A percentile compares a stretch with the other conserved stretches of the same genome.
These are phyloP conservation scores for Russula sp. DNA, from an alignment of 768 basidiomycete species.

Conservation along the genomic window DNA sequence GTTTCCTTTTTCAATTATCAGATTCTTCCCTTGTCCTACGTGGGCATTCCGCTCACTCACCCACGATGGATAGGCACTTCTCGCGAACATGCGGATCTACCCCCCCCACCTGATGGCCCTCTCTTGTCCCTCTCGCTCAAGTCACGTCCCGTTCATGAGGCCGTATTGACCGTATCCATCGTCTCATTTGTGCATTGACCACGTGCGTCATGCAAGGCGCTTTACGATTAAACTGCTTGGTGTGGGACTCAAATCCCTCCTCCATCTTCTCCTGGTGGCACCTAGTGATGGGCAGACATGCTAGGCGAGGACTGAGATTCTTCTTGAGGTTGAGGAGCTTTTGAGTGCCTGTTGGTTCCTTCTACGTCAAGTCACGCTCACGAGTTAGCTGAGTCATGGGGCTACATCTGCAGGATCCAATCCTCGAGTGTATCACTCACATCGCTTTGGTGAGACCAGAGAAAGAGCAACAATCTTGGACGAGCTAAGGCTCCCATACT, in stretches of 20 bases:
- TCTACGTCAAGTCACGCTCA: neutral
- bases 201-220: constrained; percentile 53
- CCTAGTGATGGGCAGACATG: constrained; percentile 90
- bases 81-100: constrained; percentile 63
- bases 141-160: constrained; percentile 34
- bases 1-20: neutral
- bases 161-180: constrained; percentile 42
- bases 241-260: constrained; percentile 65
- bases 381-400: constrained; percentile 49
- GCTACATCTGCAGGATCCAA: constrained; percentile 57
- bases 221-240: constrained; percentile 89
- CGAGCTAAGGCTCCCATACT: neutral
- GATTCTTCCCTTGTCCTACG: neutral
- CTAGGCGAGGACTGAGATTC: constrained; percentile 68
- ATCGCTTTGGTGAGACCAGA: constrained; percentile 53
- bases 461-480: constrained; percentile 38
- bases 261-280: constrained; percentile 81
- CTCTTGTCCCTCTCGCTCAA: constrained; percentile 59
- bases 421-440: constrained; percentile 70
- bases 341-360: constrained; percentile 46
- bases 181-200: constrained; percentile 65
- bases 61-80: constrained; percentile 42
- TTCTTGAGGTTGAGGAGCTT: constrained; percentile 92
- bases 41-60: neutral
- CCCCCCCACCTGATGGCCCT: constrained; percentile 64